Percentiles rank a stretch among this genome's conserved stretches.
These are phyloP conservation scores for Zostera marina DNA, from an alignment of 116 monocot species.

Conservation along the genomic window DNA sequence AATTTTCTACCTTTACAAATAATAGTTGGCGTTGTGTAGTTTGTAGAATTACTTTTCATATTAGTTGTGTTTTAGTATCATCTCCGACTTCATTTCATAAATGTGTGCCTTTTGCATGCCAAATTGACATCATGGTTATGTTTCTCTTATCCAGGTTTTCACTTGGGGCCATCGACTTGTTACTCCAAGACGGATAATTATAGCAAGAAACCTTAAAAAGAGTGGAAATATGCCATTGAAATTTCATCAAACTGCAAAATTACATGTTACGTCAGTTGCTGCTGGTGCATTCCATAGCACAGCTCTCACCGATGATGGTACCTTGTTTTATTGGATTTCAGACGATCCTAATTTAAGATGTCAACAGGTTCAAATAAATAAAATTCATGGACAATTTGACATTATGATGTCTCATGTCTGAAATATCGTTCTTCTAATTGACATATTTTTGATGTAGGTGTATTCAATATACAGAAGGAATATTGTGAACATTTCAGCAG, in stretches of 20 bases:
- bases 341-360: conserved; percentile 87
- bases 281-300: conserved; percentile 78
- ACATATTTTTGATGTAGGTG: conserved; percentile 22
- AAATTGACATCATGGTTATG: no score
- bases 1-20: no score
- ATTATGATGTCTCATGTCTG: not conserved
- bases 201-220: conserved; percentile 70
- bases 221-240: conserved; percentile 50
- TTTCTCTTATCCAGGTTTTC: conserved; percentile 42
- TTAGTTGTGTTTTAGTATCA: no score
- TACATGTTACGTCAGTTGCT: conserved; percentile 66
- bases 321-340: conserved; percentile 90
- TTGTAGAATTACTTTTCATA: no score
- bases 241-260: conserved; percentile 67
- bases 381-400: not conserved
- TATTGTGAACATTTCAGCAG: conserved; percentile 71
- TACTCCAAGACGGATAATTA: conserved; percentile 71
- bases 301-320: conserved; percentile 77
- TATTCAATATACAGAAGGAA: conserved; percentile 56
- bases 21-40: no score
- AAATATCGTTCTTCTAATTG: not conserved
- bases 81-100: no score
- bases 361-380: conserved; percentile 44
- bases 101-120: no score
- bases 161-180: conserved; percentile 98